phyloP scores from a whole-genome alignment of 2,329 filamentous ascomycete species.

The Knoxdaviesia capensis region DNA sequence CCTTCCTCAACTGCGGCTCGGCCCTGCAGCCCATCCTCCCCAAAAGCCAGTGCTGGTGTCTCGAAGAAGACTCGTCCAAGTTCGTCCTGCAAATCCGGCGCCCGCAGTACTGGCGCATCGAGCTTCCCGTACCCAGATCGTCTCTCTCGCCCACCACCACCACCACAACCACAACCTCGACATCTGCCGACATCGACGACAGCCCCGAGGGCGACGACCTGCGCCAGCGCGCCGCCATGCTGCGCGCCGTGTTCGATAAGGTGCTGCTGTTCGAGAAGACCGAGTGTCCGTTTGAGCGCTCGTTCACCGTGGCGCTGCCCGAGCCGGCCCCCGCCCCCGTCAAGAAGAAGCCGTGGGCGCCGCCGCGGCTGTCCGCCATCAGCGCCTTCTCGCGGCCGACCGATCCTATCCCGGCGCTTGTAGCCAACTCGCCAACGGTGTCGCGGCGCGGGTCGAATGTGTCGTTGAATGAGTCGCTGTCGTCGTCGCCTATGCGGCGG shows the following conservation, averaged over 20 bases:
- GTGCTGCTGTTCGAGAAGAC: conserved; percentile 78
- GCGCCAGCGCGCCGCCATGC: conserved; percentile 37
- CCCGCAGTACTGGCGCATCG: conserved; percentile 78
- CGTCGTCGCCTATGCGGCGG: conserved; percentile 16
- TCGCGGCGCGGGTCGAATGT: no score
- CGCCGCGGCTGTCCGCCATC: conserved; percentile 9
- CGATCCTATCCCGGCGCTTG: no score
- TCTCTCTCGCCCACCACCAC: no score
- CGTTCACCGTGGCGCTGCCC: conserved; percentile 55
- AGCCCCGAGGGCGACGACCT: conserved; percentile 27
- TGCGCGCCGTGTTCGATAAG: conserved; percentile 50
- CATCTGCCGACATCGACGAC: conserved; percentile 17
- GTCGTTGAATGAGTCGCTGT: conserved; percentile 10
- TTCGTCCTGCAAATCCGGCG: conserved; percentile 75
- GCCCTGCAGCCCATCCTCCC: conserved; percentile 74
- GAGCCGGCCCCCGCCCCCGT: conserved; percentile 44
- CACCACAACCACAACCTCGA: no score
- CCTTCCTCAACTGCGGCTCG: conserved; percentile 70
- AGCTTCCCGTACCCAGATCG: conserved; percentile 37
- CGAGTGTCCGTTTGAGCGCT: conserved; percentile 62
- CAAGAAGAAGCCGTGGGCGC: conserved; percentile 49
- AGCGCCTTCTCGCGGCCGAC: no score
- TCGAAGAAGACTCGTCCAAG: conserved; percentile 58
- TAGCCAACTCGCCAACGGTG: no score
- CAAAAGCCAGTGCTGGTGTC: conserved; percentile 85